Base-by-base conservation (phyloP, 805 yeast species). In the Kodamaea kakaduensis region DNA sequence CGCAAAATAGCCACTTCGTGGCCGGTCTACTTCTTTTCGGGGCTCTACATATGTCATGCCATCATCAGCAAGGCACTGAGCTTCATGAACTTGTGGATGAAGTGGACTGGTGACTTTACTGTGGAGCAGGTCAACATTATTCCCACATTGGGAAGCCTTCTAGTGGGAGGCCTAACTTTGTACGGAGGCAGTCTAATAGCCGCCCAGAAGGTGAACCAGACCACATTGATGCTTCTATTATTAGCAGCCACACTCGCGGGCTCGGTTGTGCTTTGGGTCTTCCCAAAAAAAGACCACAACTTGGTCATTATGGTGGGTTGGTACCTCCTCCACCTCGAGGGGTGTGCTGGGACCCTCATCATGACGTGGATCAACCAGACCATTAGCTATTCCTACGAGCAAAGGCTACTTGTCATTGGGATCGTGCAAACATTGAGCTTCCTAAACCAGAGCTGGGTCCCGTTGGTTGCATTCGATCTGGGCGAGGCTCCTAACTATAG, bases 341-440 rank as follows among this genome's bases (percentile, higher is more conserved):
- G 38, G 21, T 28, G 33, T 13, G 32, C 23, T 6, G 38, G 38
- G 10, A 34, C 38, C 9, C 33, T 34, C 18, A 30, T 34, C 10
- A 34, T 34, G 38, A 30, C 38, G 12, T 25, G 31, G 20, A 34
- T 34, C 27, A 34, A 34, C 34, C 38, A 34, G 20, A 34, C 38
- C 5, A 23, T 34, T 3, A 25, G 25, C 19, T 34, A 34, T 29
- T 34, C 38, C 12, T 34, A 34, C 25, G 38, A 34, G 29, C 38
- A 34, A 14, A 15, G 38, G 7, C 25, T 34, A 18, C 18, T 34
- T 7, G 23, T 34, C 19, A 29, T 34, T 9, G 38, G 38, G 9
- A 29, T 34, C n/a, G 38, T 34, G 5, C 38, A 34, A 24, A 29
- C 38, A 10, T 25, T 34, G 22, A 28, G 33, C 25, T 34, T 34